Conservation (phyloP, 768 basidiomycete species). For the Naganishia randhawae region DNA sequence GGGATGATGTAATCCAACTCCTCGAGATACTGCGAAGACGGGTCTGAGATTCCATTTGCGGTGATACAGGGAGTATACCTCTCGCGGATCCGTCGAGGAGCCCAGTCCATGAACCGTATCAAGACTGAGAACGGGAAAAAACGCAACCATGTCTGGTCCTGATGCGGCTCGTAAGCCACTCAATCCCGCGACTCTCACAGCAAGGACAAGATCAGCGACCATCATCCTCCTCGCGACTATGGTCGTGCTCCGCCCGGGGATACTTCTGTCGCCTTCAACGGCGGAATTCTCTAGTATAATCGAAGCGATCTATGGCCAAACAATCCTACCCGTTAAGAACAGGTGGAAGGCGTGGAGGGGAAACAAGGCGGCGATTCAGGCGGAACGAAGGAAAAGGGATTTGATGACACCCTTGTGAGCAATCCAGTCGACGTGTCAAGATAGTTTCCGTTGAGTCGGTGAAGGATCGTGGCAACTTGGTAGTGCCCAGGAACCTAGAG, state of each 20-base stretch:
- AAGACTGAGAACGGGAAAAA: neutral
- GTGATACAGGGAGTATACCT: no score
- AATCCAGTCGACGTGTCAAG: no score
- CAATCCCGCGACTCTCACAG: neutral
- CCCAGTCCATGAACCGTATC: neutral
- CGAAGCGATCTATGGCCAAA: neutral
- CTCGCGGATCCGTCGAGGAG: neutral
- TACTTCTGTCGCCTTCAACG: neutral
- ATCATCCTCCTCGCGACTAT: conserved; percentile 18
- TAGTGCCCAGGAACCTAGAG: no score
- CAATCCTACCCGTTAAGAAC: neutral
- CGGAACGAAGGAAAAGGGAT: conserved; percentile 41
- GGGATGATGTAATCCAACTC: no score
- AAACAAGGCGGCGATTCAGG: conserved; percentile 26
- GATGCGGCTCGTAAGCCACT: neutral
- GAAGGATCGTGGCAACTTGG: no score
- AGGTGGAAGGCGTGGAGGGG: conserved; percentile 33
- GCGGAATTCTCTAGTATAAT: neutral
- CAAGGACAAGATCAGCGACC: conserved; percentile 8
- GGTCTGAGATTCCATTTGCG: no score
- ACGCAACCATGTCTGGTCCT: neutral
- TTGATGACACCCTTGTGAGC: conserved; percentile 53
- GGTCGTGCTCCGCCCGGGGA: conserved; percentile 21
- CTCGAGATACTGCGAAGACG: no score
- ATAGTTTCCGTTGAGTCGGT: no score